Conservation (phyloP, 2,329 filamentous ascomycete species). For the Colletotrichum noveboracense region DNA sequence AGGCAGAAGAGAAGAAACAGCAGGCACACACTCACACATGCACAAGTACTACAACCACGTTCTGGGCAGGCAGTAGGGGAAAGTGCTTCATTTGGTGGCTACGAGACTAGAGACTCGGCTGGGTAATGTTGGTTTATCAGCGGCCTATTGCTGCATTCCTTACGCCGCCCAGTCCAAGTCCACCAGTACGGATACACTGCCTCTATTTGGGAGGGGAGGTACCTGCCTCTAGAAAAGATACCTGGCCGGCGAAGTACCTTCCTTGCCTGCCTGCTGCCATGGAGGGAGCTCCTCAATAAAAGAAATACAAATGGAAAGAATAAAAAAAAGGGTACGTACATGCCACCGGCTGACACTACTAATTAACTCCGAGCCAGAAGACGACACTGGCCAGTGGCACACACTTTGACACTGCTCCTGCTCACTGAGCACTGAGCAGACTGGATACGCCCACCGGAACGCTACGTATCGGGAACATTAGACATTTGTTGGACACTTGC, state of each 20-base stretch:
- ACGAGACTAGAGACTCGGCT: not conserved
- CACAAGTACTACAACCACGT: not conserved
- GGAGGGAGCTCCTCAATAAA: not conserved
- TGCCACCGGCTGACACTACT: not conserved
- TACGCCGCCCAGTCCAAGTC: not conserved
- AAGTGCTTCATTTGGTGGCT: constrained; percentile 17
- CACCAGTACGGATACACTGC: not conserved
- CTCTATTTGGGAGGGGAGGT: not conserved
- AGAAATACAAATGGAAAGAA: not conserved
- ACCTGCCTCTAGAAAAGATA: not conserved
- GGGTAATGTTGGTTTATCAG: not conserved
- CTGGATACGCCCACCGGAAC: not conserved
- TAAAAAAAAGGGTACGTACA: not conserved
- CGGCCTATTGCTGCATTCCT: not conserved
- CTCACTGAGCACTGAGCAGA: not conserved
- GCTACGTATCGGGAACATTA: not conserved
- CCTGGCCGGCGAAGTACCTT: not conserved
- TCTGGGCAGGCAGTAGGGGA: not conserved
- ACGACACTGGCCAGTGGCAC: not conserved
- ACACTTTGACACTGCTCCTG: not conserved
- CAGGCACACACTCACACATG: not conserved
- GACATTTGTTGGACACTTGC: not conserved
- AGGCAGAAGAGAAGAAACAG: not conserved
- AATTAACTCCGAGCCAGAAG: not conserved
- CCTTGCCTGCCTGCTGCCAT: not conserved